These are phyloP conservation scores for Termitomyces sp. DNA, from an alignment of 768 basidiomycete genomes.

Conservation along the genomic window DNA sequence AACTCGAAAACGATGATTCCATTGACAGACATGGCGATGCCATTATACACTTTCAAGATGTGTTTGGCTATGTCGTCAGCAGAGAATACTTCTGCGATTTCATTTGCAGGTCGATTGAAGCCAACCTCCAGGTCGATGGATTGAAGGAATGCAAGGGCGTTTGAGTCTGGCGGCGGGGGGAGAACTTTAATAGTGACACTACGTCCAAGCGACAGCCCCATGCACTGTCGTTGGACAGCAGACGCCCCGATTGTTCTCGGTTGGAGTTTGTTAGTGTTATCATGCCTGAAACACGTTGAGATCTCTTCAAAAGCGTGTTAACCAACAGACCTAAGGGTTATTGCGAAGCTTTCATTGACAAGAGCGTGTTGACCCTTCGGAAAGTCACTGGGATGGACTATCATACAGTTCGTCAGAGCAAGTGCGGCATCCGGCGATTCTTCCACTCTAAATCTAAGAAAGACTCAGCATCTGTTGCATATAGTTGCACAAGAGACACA, in stretches of 20 bases:
- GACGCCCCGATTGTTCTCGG: slow-evolving; percentile 77
- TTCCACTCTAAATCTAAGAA: slow-evolving; percentile 53
- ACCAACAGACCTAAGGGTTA: slow-evolving; percentile 68
- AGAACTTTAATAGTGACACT: slow-evolving; percentile 68
- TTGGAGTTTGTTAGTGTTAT: slow-evolving; percentile 68
- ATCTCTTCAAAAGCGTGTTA: neutral
- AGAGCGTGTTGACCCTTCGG: slow-evolving; percentile 68
- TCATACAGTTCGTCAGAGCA: slow-evolving; percentile 78
- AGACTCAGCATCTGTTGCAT: slow-evolving; percentile 11
- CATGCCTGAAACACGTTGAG: slow-evolving; percentile 51
- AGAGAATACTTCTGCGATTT: slow-evolving; percentile 71
- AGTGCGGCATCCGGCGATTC: slow-evolving; percentile 62
- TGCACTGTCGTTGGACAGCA: slow-evolving; percentile 83
- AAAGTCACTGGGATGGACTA: slow-evolving; percentile 81
- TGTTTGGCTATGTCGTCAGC: slow-evolving; percentile 81
- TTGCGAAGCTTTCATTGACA: slow-evolving; percentile 66
- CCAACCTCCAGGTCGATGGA: slow-evolving; percentile 80
- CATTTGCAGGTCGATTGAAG: slow-evolving; percentile 52
- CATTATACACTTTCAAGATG: slow-evolving; percentile 74
- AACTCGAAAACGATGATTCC: slow-evolving; percentile 84
- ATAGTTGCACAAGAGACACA: slow-evolving; percentile 11
- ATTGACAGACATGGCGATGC: slow-evolving; percentile 65
- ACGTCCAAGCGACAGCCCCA: slow-evolving; percentile 80
- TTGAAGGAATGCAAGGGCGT: slow-evolving; percentile 63
- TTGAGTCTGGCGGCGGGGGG: slow-evolving; percentile 47